Base-by-base conservation (phyloP, 371 early-diverging fungal species). In the Catenaria anguillulae region DNA sequence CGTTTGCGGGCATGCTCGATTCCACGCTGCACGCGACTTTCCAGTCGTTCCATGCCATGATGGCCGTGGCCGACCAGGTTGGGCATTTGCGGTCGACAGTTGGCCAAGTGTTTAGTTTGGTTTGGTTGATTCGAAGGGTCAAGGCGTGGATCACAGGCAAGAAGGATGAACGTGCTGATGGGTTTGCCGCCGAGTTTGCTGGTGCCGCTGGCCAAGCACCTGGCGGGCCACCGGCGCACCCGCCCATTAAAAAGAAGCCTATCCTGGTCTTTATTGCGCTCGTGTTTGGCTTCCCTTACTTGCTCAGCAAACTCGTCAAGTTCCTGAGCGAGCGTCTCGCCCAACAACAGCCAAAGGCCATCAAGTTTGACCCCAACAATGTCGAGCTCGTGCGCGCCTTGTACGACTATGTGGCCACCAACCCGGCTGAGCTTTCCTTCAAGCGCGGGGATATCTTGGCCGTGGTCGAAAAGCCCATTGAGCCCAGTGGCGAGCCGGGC, bases 21-120 rank as follows among this genome's bases (percentile, higher is more conserved):
- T 89, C 91, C 6, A 95, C 97, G 0, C 92, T 85, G 68, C 87
- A 90, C 79, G 95, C 97, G 24, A 94, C 97, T 0, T 92, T 93
- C 72, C 89, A 92, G 12, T 88, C 89, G 33, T 94, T 94, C 66
- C 94, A 94, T 94, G 94, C 94, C 37, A 90, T 95, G 82, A 84
- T 93, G 29, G 96, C 93, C 40, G 92, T 97, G 17, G 92, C 90
- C 31, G 97, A 97, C 62, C 96, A 97, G 70, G 87, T 94, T 68
- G 90, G 92, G 15, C 71, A 85, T 69, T 70, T 94, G n/a, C 77
- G 84, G 21, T 75, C 75, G 33, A 90, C 89, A 63, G 76, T 96
- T 1, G 88, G 92, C 17, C 81, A 88, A 37, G 75, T 89, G 4
- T 72, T 94, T 19, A 82, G 86, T 33, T 71, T 89, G 2, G 80